Percentiles rank a stretch among this genome's conserved stretches.
These are phyloP conservation scores for Eutrema salsugineum DNA, from an alignment of 441 rosid genomes.

Conservation along the genomic window DNA sequence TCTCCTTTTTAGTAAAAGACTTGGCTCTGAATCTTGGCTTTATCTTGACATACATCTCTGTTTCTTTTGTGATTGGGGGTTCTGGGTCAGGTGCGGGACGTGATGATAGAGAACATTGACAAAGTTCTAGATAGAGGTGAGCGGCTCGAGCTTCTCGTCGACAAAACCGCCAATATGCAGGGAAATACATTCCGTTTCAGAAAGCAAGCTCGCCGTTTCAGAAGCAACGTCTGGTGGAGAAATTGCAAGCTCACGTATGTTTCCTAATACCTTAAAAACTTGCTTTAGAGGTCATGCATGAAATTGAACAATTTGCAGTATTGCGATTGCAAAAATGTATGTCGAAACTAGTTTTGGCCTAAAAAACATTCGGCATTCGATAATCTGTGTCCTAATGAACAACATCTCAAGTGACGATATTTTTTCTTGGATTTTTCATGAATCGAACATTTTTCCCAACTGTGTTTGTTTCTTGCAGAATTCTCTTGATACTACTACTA, in stretches of 20 bases:
- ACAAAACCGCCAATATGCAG: slow-evolving; percentile 92
- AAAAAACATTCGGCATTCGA: neutral
- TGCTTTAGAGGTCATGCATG: neutral
- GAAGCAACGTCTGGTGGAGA: slow-evolving; percentile 91
- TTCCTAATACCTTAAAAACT: neutral
- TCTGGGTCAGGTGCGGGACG: slow-evolving; percentile 65
- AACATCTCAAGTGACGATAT: neutral
- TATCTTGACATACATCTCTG: neutral
- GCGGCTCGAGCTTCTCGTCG: slow-evolving; percentile 89
- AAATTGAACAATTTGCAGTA: neutral
- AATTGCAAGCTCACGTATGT: slow-evolving; percentile 83
- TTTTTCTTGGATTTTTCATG: neutral
- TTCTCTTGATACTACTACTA: slow-evolving; percentile 58
- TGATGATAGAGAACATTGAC: slow-evolving; percentile 96
- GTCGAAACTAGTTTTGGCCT: neutral
- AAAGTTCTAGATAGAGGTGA: slow-evolving; percentile 96
- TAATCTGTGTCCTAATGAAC: neutral
- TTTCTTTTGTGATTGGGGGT: neutral
- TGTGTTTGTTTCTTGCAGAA: slow-evolving; percentile 44
- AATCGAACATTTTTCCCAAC: neutral
- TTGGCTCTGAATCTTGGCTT: neutral
- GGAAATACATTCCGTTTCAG: slow-evolving; percentile 93
- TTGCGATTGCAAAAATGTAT: neutral
- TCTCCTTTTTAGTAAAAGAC: neutral
- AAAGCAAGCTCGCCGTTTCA: slow-evolving; percentile 89